These are phyloP conservation scores for Ustilago curta DNA, from an alignment of 1,284 basidiomycete genomes.

Conservation along the genomic window DNA sequence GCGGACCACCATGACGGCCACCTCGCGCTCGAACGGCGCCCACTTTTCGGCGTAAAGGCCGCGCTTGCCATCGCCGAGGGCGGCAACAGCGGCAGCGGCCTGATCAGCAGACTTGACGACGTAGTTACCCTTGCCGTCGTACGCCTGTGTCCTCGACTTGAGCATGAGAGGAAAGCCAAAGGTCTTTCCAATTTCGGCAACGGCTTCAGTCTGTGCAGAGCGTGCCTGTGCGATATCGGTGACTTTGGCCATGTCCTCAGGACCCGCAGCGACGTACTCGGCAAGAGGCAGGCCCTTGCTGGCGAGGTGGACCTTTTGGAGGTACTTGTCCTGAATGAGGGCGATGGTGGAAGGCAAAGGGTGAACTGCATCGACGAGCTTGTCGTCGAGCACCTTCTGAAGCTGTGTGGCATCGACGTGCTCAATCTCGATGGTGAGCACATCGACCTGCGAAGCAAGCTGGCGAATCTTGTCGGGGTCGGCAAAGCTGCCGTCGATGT, in stretches of 20 bases:
- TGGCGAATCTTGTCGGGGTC: constrained; percentile 83
- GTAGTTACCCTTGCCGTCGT: constrained; percentile 95
- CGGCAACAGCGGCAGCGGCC: constrained; percentile 76
- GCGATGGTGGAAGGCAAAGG: constrained; percentile 86
- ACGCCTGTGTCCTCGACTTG: constrained; percentile 92
- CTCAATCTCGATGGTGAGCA: constrained; percentile 97
- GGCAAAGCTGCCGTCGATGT: constrained; percentile 90
- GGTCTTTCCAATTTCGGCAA: constrained; percentile 56
- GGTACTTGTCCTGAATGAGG: constrained; percentile 94
- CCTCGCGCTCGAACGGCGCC: constrained; percentile 88
- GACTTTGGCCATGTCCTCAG: constrained; percentile 71
- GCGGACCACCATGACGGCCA: constrained; percentile 97
- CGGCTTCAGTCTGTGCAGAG: constrained; percentile 69
- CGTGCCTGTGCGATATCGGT: constrained; percentile 72
- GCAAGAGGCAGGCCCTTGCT: constrained; percentile 76
- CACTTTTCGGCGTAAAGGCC: constrained; percentile 91
- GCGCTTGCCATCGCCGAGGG: constrained; percentile 67
- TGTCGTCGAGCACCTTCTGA: constrained; percentile 68
- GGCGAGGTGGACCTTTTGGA: constrained; percentile 81
- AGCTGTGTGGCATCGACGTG: constrained; percentile 89
- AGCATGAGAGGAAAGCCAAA: constrained; percentile 94
- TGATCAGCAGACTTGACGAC: constrained; percentile 76
- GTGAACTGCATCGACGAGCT: constrained; percentile 75
- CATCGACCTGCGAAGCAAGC: constrained; percentile 83
- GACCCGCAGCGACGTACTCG: constrained; percentile 74